phyloP scores from a whole-genome alignment of 2,329 filamentous ascomycete genomes.

The Cladorrhinum sp. region DNA sequence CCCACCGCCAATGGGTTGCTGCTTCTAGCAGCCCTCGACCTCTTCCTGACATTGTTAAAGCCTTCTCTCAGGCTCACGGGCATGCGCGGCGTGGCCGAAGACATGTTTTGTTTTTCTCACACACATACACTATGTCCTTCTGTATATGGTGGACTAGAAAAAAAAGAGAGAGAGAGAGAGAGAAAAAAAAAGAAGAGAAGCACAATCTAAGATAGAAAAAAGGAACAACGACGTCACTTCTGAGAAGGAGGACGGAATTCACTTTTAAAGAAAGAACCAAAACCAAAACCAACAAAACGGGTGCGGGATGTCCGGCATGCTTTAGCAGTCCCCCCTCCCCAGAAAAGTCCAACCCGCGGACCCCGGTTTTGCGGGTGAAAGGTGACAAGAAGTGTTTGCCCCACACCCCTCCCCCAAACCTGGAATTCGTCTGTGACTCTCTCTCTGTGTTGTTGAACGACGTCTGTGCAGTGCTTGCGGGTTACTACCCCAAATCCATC shows the following conservation, averaged over 20 bases:
- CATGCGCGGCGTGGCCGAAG: slow-evolving; percentile 62
- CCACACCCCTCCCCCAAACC: neutral
- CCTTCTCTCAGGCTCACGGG: slow-evolving; percentile 68
- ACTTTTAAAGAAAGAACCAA: neutral
- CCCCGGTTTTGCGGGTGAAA: slow-evolving; percentile 3
- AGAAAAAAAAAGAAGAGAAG: slow-evolving; percentile 4
- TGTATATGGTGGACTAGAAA: slow-evolving; percentile 2
- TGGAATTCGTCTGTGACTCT: neutral
- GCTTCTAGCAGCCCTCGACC: slow-evolving; percentile 38
- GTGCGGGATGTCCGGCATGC: slow-evolving; percentile 1
- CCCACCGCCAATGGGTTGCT: slow-evolving; percentile 44
- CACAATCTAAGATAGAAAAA: too few species aligned
- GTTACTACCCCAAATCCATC: slow-evolving; percentile 4
- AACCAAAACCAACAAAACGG: neutral
- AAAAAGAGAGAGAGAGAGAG: neutral
- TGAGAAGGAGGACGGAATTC: neutral
- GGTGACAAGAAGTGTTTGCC: neutral
- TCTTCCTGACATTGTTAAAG: slow-evolving; percentile 57
- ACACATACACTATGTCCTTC: too few species aligned
- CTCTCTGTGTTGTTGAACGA: too few species aligned
- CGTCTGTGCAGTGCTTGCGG: neutral
- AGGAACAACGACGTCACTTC: slow-evolving; percentile 4
- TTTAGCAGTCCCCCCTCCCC: slow-evolving; percentile 3
- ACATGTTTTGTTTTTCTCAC: slow-evolving; percentile 50
- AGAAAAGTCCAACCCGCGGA: too few species aligned